Conservation (phyloP, 2,329 filamentous ascomycete species). For the Onygenales sp. region DNA sequence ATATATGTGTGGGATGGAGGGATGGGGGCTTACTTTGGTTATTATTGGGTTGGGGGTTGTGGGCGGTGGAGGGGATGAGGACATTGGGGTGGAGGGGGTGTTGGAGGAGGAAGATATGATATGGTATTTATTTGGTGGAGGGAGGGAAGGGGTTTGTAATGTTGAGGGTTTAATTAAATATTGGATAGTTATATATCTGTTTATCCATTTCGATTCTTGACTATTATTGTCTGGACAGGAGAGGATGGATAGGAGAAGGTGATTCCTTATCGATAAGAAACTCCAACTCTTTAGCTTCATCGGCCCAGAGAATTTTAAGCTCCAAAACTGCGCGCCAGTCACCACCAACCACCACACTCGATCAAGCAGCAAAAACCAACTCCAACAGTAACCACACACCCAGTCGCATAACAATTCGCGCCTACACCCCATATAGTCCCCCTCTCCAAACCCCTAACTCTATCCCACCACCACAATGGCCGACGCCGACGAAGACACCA, state of each 20-base stretch:
- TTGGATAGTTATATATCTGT: neutral
- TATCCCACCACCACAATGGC: constrained; percentile 15
- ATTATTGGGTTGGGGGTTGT: too few species aligned
- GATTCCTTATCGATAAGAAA: neutral
- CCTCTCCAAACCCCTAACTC: neutral
- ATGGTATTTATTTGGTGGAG: neutral
- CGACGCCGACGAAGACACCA: constrained; percentile 35
- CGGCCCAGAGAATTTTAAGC: neutral
- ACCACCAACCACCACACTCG: neutral
- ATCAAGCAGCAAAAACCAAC: neutral
- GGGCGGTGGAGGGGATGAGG: too few species aligned
- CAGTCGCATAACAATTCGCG: too few species aligned
- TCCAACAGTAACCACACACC: too few species aligned
- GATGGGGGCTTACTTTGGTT: neutral
- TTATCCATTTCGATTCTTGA: neutral
- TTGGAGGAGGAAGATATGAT: too few species aligned
- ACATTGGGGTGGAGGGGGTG: too few species aligned
- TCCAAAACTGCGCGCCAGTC: neutral
- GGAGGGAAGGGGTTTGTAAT: neutral
- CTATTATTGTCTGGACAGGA: neutral
- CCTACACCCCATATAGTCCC: neutral
- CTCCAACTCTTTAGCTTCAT: neutral
- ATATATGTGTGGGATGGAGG: neutral
- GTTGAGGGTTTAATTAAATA: neutral
- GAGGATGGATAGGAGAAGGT: neutral